phyloP scores from a whole-genome alignment of 1,284 basidiomycete species.

The Pseudozyma hubeiensis region DNA sequence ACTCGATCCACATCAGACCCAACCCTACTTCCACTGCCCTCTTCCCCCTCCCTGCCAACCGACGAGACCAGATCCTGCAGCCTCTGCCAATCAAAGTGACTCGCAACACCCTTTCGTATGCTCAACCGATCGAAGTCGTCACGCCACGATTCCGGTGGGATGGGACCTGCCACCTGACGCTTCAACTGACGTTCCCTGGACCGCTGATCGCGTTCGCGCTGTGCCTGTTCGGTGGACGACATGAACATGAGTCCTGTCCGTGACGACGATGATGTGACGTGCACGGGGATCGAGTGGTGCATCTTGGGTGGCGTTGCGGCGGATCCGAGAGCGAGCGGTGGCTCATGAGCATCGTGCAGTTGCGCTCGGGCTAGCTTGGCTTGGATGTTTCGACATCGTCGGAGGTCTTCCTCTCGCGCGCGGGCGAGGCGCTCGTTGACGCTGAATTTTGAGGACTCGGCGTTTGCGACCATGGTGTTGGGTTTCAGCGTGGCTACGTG shows the following conservation, averaged over 20 bases:
- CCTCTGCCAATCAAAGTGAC: constrained; percentile 1
- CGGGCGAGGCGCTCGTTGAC: constrained; percentile 42
- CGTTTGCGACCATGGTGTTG: constrained; percentile 1
- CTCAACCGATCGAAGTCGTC: constrained; percentile 44
- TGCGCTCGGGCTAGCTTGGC: constrained; percentile 26
- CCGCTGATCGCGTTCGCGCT: constrained; percentile 28
- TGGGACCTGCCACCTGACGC: constrained; percentile 45
- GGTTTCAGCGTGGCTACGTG: too few relatives aligned
- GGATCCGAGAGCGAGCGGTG: neutral
- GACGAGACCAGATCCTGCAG: constrained; percentile 2
- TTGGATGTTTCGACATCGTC: constrained; percentile 33
- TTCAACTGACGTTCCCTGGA: constrained; percentile 25
- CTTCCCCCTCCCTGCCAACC: neutral
- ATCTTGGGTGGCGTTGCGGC: neutral
- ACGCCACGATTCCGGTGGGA: constrained; percentile 48
- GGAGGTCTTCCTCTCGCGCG: constrained; percentile 34
- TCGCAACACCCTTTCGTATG: constrained; percentile 12
- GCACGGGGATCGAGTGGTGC: neutral
- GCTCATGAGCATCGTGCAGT: neutral
- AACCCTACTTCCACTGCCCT: neutral
- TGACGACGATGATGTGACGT: constrained; percentile 16
- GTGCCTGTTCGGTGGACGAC: constrained; percentile 24
- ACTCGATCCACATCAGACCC: neutral
- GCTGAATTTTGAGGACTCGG: constrained; percentile 21
- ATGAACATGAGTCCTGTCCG: constrained; percentile 38